Conservation (phyloP, 352 stramenopile genomes). For the Phytopythium vexans region DNA sequence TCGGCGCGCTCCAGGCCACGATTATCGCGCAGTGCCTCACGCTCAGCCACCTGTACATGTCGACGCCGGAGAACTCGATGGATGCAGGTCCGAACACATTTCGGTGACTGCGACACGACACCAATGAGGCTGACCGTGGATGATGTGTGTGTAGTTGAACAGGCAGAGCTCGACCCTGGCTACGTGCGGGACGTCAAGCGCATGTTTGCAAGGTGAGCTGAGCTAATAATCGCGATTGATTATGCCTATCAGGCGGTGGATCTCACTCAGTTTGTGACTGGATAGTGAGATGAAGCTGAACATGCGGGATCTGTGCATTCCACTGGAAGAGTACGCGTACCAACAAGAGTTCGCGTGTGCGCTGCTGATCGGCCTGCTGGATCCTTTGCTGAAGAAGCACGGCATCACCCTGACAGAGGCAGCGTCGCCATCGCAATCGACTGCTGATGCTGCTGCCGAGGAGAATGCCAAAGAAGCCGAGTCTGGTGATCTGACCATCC, state of each 20-base stretch:
- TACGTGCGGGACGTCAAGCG: slow-evolving; percentile 67
- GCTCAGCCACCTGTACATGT: slow-evolving; percentile 74
- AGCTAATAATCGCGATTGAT: not conserved
- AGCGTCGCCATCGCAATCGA: not conserved
- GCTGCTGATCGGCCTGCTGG: slow-evolving; percentile 64
- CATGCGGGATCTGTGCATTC: slow-evolving; percentile 81
- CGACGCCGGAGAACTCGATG: slow-evolving; percentile 64
- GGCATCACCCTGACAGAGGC: slow-evolving; percentile 35
- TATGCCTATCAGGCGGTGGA: not conserved
- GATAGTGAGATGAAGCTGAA: slow-evolving; percentile 82
- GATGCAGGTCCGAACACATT: slow-evolving; percentile 29
- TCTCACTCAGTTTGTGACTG: not conserved
- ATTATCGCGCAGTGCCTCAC: slow-evolving; percentile 66
- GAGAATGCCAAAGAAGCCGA: not conserved
- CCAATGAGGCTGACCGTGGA: not conserved
- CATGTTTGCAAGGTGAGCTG: slow-evolving; percentile 39
- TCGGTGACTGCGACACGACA: not conserved
- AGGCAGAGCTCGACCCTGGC: slow-evolving; percentile 60
- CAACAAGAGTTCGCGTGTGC: slow-evolving; percentile 75
- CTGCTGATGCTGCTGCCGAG: not conserved
- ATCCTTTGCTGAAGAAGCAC: slow-evolving; percentile 72
- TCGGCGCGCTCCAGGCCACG: slow-evolving; percentile 66
- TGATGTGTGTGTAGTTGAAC: slow-evolving; percentile 17
- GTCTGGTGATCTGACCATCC: slow-evolving; percentile 3
- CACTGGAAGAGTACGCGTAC: slow-evolving; percentile 81